Percentiles rank a stretch among this genome's conserved stretches.
Conservation (phyloP, 2,329 filamentous ascomycete species). For the Diatrype stigma region DNA sequence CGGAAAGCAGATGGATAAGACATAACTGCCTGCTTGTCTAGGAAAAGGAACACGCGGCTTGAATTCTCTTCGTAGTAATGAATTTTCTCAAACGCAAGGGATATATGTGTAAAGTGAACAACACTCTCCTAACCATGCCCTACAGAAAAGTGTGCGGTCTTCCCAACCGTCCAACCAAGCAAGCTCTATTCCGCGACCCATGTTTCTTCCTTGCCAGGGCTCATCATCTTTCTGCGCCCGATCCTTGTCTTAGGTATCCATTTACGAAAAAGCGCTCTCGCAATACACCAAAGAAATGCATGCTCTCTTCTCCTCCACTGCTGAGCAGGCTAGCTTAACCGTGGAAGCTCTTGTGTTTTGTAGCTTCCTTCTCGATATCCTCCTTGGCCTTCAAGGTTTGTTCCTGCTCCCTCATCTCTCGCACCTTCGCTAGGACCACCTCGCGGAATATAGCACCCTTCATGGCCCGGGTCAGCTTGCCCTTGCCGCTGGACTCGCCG, state of each 20-base stretch:
- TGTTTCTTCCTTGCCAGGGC: background rate
- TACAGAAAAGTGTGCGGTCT: no score
- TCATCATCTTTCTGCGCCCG: background rate
- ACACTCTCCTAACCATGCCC: no score
- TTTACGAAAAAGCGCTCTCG: no score
- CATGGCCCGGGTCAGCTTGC: constrained; percentile 45
- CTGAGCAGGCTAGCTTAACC: constrained; percentile 9
- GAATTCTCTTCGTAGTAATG: no score
- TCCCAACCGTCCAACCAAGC: background rate
- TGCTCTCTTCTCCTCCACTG: background rate
- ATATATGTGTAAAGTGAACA: no score
- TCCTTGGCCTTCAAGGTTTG: constrained; percentile 66
- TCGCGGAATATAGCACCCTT: constrained; percentile 82
- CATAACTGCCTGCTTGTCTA: no score
- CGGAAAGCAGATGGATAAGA: no score
- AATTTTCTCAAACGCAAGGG: background rate
- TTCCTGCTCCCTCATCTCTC: constrained; percentile 85
- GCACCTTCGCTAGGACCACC: constrained; percentile 88
- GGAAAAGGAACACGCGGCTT: no score
- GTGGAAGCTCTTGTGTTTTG: constrained; percentile 28
- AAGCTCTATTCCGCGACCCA: background rate
- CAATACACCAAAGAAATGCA: no score
- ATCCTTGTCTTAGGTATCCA: background rate
- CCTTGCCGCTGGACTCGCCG: constrained; percentile 30
- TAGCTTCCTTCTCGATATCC: constrained; percentile 48